Evolutionary conservation across 306 rosid genomes (phyloP).

Genomic region (Argentina anserina): DNA sequence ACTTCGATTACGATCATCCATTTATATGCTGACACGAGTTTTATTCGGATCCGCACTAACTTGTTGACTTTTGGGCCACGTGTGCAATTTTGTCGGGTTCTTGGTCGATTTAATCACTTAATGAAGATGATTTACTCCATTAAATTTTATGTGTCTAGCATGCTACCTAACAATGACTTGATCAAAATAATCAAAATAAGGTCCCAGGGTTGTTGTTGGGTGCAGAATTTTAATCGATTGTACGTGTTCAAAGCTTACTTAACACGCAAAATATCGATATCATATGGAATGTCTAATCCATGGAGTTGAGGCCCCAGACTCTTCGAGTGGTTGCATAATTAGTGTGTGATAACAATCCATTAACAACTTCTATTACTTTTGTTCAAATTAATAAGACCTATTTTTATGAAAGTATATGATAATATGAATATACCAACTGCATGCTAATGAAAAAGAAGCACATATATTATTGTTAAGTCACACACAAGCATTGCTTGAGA

Average conservation of each 20-base stretch:
- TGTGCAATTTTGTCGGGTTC: too few relatives aligned
- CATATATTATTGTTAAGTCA: slow-evolving; percentile 4
- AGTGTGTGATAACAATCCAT: slow-evolving; percentile 21
- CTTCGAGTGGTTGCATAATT: slow-evolving; percentile 16
- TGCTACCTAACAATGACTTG: slow-evolving; percentile 10
- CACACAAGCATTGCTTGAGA: slow-evolving; percentile 45
- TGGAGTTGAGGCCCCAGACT: slow-evolving; percentile 5
- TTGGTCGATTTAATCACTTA: too few relatives aligned
- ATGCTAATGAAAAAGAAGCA: slow-evolving; percentile 8
- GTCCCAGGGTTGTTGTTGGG: background rate
- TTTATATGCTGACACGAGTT: too few relatives aligned
- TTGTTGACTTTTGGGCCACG: too few relatives aligned
- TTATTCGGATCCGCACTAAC: too few relatives aligned
- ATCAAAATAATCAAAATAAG: background rate
- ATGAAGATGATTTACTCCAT: too few relatives aligned
- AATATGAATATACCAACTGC: slow-evolving; percentile 9
- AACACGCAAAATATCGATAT: background rate
- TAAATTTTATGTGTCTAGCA: too few relatives aligned
- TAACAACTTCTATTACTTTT: slow-evolving; percentile 20
- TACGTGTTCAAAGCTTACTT: background rate
- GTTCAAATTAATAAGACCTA: background rate
- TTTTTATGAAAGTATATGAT: background rate
- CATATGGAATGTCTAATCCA: slow-evolving; percentile 1
- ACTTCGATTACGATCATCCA: too few relatives aligned
- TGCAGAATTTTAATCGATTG: background rate